A percentile compares a stretch with the other conserved stretches of the same genome.
Evolutionary conservation across 345 rosid genomes (phyloP).

Genomic region (Clausena lansium): DNA sequence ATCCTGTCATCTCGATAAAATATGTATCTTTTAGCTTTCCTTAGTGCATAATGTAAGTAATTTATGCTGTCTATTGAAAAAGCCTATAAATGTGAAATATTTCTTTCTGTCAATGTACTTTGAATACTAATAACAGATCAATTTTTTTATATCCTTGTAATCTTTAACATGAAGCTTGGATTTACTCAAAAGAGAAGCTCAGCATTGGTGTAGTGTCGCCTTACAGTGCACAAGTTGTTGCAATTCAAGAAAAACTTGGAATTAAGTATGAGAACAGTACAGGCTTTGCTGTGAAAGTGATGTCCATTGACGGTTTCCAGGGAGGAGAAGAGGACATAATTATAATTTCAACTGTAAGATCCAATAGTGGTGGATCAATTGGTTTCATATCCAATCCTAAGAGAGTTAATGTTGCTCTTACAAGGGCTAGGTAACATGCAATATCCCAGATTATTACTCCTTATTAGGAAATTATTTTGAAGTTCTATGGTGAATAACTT

Average conservation of each 20-base stretch:
- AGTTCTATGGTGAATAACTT: neutral
- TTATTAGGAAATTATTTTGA: neutral
- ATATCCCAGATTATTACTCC: neutral
- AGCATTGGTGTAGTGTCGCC: slow-evolving; percentile 45
- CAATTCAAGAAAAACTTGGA: slow-evolving; percentile 33
- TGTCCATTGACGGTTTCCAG: slow-evolving; percentile 29
- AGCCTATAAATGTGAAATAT: neutral
- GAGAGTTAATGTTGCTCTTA: slow-evolving; percentile 32
- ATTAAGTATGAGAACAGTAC: neutral
- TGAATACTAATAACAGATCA: neutral
- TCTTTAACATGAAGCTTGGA: slow-evolving; percentile 26
- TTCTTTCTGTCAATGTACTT: neutral
- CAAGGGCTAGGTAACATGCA: slow-evolving; percentile 32
- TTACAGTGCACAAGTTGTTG: slow-evolving; percentile 38
- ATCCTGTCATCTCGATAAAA: neutral
- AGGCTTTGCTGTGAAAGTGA: slow-evolving; percentile 36
- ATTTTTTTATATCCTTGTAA: neutral
- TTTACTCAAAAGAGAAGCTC: slow-evolving; percentile 23
- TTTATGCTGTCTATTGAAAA: neutral
- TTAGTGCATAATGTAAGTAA: neutral
- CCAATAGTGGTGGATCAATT: slow-evolving; percentile 17
- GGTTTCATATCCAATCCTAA: slow-evolving; percentile 23
- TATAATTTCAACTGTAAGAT: slow-evolving; percentile 31
- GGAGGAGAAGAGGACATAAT: slow-evolving; percentile 36
- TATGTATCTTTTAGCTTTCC: neutral